Evolutionary conservation across 257 asterid species (phyloP), one percentile per base, ranked within the genome.

Genomic region (Gynochthodes officinalis): DNA sequence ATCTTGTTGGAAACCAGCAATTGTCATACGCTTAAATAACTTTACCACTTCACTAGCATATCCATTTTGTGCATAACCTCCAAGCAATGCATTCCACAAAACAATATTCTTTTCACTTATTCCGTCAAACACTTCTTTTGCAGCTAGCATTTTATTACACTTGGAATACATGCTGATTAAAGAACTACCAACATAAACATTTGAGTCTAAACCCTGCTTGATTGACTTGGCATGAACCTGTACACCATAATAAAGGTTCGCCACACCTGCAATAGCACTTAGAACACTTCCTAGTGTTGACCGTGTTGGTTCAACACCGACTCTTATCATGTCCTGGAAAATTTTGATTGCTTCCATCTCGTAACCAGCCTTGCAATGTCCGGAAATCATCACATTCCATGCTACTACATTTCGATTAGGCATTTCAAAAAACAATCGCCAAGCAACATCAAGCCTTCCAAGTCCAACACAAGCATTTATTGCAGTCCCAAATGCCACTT

Each of bases 381-480:
- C 99, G 3, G 99, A 89, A 75, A 94, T 94, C 90, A 94, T 87
- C 53, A 89, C 83, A 82, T 94, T 94, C 96, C 96, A 89, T 2
- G 95, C 97, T 64, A 94, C 85, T 64, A 81, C 89, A 76, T 82
- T 85, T 21, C 90, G 96, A 72, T 74, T 58, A 68, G 80, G 81
- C 84, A 91, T 88, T 76, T 76, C 84, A 15, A 81, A 58, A 75
- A 91, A 94, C 73, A 94, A 69, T 21, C 42, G 71, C 62, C 80
- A 30, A 21, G 99, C 99, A 70, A 75, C 87, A 64, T 81, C 93
- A 39, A 94, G 83, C 81, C 86, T 87, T 65, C 95, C 92, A 43
- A 82, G 90, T 53, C 79, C 75, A 69, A 87, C 85, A 64, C 74
- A 91, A 63, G 92, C 88, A 78, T 81, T 87, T 75, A 94, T 84